Evolutionary conservation across 805 yeast species (phyloP), one percentile per base, ranked within the genome.

Genomic region (Yamadazyma nakazawae): DNA sequence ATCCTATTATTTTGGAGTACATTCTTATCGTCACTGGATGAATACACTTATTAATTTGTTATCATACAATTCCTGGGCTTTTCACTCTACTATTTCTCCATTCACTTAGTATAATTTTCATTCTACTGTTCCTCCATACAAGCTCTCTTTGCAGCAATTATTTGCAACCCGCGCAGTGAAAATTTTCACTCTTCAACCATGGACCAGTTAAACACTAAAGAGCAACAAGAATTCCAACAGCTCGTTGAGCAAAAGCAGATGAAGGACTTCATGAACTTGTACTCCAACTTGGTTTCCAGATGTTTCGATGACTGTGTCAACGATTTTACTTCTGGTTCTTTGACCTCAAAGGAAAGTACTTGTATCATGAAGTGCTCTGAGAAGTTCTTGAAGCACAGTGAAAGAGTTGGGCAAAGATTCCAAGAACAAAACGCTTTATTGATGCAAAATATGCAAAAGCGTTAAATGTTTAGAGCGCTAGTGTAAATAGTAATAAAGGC

Each of bases 221-320:
- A 92, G 74, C 98, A 94, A 74, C 97, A 90, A 72, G 92, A 90
- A 60, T 92, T 92, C 72, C 96, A 90, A 72, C 91, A 85, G 68
- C 75, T 92, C 54, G 96, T 92, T 54, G 99, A 92, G 74, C 91
- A 87, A 67, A 92, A 92, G 78, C 99, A 92, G 74, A 91, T 94
- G 97, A 88, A 87, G 71, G 99, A 92, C 69, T 94, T 92, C 84
- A 92, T 94, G 98, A 85, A 94, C 67, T 81, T 81, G 49, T 94
- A 94, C 80, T 90, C 98, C 54, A 85, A 86, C 66, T 80, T 94
- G 60, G 98, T 94, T 45, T 95, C 92, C 70, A 86, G 96, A 76
- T 94, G 99, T 76, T 94, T 94, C 76, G 81, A 82, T 51, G 98
- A 94, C 74, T 94, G 99, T 75, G 97, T 94, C 65, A 92, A 91